Base-by-base conservation (phyloP, 495 filamentous ascomycete genomes). In the Echria macrotheca region DNA sequence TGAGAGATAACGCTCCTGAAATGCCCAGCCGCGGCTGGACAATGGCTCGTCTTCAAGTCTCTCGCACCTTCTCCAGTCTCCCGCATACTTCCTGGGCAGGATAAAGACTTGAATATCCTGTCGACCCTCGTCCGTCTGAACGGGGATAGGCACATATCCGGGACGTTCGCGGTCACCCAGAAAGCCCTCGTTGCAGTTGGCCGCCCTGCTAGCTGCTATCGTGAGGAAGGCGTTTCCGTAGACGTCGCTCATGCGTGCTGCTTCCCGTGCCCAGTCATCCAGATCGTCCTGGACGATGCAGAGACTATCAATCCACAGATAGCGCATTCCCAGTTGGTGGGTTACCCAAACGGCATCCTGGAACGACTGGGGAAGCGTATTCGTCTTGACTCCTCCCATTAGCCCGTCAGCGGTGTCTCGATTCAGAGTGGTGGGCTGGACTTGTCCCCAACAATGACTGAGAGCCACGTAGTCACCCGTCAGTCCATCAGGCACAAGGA, bases 301-400 rank as follows among this genome's bases (percentile, higher is more conserved):
- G 32, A 65, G 49, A 28, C 54, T 46, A 50, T 68, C 64, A 24
- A 66, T 56, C 63, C 65, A 68, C 25, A 68, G 55, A 50, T 69
- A 71, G 22, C 43, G 42, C 17, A 64, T 47, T 8, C 56, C 58
- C 5, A 72, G 53, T 21, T 37, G 52, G 26, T 58, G 32, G 24
- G 60, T 55, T 7, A 67, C 32, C 26, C 14, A 37, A 18, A 71
- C 44, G 12, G 69, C 66, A 44, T 70, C 63, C 49, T 54, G 57
- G 52, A 66, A 58, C 46, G 64, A 56, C 42, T 39, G 41, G 36
- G 55, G 50, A 9, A 59, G 47, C 22, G 26, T 19, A 10, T 31
- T 12, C 28, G 28, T 31, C 28, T 31, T 31, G 6, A 31, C 28
- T 12, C 28, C 28, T 6, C 12, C 28, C 28, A 31, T 31, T 6